Conservation (phyloP, 768 basidiomycete genomes). For the Lactarius deliciosus region DNA sequence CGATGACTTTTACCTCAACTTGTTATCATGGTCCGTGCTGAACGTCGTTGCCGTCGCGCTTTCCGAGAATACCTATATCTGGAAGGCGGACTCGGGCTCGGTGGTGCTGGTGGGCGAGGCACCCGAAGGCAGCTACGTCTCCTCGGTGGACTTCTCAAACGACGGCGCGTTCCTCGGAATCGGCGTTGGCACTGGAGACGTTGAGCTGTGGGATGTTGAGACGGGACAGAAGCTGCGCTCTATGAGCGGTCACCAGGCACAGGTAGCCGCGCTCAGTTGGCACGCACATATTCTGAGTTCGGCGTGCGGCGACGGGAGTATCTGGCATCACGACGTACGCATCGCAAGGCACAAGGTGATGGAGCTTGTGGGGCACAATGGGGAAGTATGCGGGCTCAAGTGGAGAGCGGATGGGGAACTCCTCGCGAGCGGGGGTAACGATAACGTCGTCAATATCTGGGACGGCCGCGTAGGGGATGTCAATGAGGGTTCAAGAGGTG, state of each 20-base stretch:
- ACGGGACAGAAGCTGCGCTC: constrained; percentile 75
- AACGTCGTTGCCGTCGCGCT: constrained; percentile 92
- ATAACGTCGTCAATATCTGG: constrained; percentile 99
- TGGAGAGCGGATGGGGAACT: constrained; percentile 75
- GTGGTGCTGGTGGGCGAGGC: constrained; percentile 79
- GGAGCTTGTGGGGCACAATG: constrained; percentile 88
- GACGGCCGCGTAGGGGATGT: constrained; percentile 60
- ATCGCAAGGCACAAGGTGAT: constrained; percentile 67
- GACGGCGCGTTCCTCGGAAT: constrained; percentile 82
- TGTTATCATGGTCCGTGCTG: constrained; percentile 83
- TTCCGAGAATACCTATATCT: constrained; percentile 84
- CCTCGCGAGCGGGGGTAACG: constrained; percentile 96
- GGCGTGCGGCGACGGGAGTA: constrained; percentile 91
- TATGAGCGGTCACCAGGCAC: constrained; percentile 85
- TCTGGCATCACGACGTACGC: constrained; percentile 96
- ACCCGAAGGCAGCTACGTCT: constrained; percentile 72
- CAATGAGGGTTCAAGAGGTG: constrained; percentile 49
- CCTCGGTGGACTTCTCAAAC: constrained; percentile 74
- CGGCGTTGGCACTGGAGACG: constrained; percentile 76
- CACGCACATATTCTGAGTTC: constrained; percentile 80
- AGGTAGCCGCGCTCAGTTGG: constrained; percentile 88
- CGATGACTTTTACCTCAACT: constrained; percentile 97
- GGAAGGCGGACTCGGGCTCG: constrained; percentile 87
- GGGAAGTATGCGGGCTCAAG: constrained; percentile 90
- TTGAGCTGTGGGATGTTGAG: constrained; percentile 95